Conservation (phyloP, 306 rosid genomes). For the Betula pendula region DNA sequence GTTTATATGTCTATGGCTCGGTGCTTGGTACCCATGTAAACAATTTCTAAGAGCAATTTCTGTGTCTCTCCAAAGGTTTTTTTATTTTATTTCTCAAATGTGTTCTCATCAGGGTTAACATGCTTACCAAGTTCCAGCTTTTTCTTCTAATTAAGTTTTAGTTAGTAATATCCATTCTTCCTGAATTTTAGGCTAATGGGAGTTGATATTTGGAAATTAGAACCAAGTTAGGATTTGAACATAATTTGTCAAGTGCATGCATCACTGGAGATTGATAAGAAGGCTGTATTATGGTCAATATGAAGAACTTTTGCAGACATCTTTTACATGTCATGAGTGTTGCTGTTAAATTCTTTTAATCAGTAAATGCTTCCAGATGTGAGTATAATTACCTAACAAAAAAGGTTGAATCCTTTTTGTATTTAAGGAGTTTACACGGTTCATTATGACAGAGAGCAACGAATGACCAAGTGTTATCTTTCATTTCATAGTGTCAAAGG, state of each 20-base stretch:
- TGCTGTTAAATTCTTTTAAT: constrained; percentile 9
- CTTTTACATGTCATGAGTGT: not conserved
- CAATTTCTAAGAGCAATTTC: not conserved
- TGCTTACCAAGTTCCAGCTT: not conserved
- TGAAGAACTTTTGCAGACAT: not conserved
- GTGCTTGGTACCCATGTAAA: constrained; percentile 20
- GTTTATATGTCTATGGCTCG: not conserved
- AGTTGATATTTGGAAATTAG: constrained; percentile 2
- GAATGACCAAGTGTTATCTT: not conserved
- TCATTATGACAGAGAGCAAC: not conserved
- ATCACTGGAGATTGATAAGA: not conserved
- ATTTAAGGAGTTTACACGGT: not conserved
- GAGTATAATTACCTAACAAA: not conserved
- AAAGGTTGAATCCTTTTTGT: not conserved
- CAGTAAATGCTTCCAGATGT: constrained; percentile 3
- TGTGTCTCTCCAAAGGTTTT: not conserved
- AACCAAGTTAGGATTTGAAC: not conserved
- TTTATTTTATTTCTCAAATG: too few species aligned
- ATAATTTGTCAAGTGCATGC: not conserved
- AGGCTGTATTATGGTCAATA: not conserved
- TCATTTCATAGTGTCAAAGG: not conserved
- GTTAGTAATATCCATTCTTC: not conserved
- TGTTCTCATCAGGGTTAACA: not conserved
- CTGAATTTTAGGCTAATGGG: not conserved
- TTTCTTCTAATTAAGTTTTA: not conserved